phyloP scores from a whole-genome alignment of 805 yeast species.

The Monosporozyma solicola region DNA sequence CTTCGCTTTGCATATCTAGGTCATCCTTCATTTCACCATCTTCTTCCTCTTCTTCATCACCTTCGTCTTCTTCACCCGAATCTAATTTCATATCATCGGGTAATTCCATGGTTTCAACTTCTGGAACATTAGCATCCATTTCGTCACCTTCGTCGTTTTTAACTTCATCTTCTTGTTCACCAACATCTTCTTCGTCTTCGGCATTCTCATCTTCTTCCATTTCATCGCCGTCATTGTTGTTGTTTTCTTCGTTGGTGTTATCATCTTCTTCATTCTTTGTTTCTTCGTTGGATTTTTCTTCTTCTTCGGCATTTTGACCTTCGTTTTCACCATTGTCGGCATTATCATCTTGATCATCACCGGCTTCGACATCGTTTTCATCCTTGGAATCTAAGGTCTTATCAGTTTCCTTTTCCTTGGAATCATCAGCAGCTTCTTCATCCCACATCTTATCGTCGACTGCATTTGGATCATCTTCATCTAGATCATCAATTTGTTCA shows the following conservation, averaged over 20 bases:
- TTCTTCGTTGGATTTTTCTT: slow-evolving; percentile 30
- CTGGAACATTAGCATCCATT: slow-evolving; percentile 67
- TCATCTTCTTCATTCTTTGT: slow-evolving; percentile 29
- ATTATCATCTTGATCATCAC: slow-evolving; percentile 27
- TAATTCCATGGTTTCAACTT: slow-evolving; percentile 75
- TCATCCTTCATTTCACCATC: slow-evolving; percentile 28
- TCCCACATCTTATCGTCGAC: slow-evolving; percentile 98
- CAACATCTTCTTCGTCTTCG: slow-evolving; percentile 63
- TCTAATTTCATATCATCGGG: slow-evolving; percentile 91
- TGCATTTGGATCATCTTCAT: slow-evolving; percentile 88
- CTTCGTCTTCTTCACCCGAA: slow-evolving; percentile 56
- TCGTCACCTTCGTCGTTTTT: slow-evolving; percentile 60
- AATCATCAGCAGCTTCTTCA: slow-evolving; percentile 69
- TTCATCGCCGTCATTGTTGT: slow-evolving; percentile 42
- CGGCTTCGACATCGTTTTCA: slow-evolving; percentile 36
- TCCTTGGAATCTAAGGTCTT: slow-evolving; percentile 49
- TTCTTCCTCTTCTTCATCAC: slow-evolving; percentile 37
- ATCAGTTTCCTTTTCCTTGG: slow-evolving; percentile 78
- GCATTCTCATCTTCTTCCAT: slow-evolving; percentile 46
- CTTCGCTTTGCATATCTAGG: slow-evolving; percentile 30
- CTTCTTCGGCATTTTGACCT: slow-evolving; percentile 28
- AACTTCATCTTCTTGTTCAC: slow-evolving; percentile 74
- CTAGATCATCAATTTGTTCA: slow-evolving; percentile 82
- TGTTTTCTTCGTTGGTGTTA: slow-evolving; percentile 31
- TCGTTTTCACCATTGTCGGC: slow-evolving; percentile 34